Percentiles rank a stretch among this genome's conserved stretches.
phyloP scores from a whole-genome alignment of 2,329 filamentous ascomycete genomes.

The Teratosphaeriaceae sp. region DNA sequence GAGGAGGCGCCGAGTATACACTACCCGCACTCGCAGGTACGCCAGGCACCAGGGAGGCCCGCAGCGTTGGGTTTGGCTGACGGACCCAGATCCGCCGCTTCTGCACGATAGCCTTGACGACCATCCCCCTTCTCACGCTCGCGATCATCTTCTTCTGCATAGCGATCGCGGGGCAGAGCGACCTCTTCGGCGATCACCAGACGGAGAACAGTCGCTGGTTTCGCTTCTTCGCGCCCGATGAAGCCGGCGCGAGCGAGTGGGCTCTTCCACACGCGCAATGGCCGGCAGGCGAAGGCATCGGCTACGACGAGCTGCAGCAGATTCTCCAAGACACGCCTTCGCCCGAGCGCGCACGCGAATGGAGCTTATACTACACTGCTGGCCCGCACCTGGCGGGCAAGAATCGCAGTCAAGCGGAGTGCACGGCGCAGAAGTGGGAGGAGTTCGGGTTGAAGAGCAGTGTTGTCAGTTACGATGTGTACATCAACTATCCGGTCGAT shows the following conservation, averaged over 20 bases:
- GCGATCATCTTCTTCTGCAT: conserved; percentile 33
- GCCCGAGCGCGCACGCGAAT: conserved; percentile 43
- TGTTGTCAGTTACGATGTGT: conserved; percentile 45
- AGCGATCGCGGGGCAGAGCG: conserved; percentile 28
- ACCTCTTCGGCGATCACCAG: conserved; percentile 28
- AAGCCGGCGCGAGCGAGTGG: neutral
- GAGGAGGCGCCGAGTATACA: conserved; percentile 44
- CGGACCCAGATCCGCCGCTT: conserved; percentile 49
- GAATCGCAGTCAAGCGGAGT: conserved; percentile 46
- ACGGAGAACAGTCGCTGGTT: conserved; percentile 9
- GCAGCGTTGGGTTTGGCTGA: neutral
- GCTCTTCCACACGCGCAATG: conserved; percentile 29
- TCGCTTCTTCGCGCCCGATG: neutral
- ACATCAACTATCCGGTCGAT: conserved; percentile 45
- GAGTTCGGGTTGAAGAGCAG: conserved; percentile 42
- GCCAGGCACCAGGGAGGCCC: neutral
- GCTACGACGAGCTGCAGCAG: conserved; percentile 49
- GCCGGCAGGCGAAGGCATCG: conserved; percentile 41
- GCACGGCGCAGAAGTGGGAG: conserved; percentile 44
- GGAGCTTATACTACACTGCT: conserved; percentile 46
- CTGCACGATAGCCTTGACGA: conserved; percentile 52
- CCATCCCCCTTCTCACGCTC: conserved; percentile 33
- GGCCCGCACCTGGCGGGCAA: conserved; percentile 47
- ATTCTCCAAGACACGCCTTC: conserved; percentile 50
- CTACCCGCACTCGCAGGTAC: conserved; percentile 38